phyloP scores from a whole-genome alignment of 192 early-diverging fungal genomes.

The Coemansia sp. region DNA sequence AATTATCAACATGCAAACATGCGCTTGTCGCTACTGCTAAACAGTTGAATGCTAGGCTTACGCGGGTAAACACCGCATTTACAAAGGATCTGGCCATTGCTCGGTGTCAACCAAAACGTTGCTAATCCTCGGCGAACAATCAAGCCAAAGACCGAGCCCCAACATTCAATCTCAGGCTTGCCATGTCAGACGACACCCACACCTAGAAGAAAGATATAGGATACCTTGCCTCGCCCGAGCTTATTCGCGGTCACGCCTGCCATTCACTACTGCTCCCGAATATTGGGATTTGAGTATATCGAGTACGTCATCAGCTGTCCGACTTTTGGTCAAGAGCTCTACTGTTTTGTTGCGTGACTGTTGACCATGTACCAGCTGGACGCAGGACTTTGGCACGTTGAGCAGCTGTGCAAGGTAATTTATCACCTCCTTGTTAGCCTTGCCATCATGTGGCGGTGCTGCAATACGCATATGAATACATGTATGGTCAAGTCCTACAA shows the following conservation, averaged over 20 bases:
- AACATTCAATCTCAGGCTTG: no score
- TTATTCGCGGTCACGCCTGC: not conserved
- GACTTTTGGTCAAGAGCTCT: not conserved
- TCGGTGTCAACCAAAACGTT: no score
- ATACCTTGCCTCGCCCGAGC: not conserved
- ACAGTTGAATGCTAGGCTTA: no score
- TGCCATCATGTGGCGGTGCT: constrained; percentile 23
- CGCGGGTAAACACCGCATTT: no score
- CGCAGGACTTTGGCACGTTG: constrained; percentile 3
- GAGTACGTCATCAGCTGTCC: not conserved
- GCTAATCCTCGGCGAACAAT: no score
- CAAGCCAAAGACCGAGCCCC: no score
- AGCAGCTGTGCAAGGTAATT: constrained; percentile 20
- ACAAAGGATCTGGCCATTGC: no score
- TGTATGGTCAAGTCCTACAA: constrained; percentile 5
- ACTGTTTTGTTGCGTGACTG: constrained; percentile 11
- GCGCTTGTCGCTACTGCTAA: no score
- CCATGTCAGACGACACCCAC: not conserved
- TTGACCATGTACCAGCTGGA: constrained; percentile 10
- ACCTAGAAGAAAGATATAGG: no score
- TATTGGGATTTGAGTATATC: constrained; percentile 1
- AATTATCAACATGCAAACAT: no score
- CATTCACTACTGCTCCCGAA: not conserved
- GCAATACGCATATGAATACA: constrained; percentile 19
- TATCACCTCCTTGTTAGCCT: constrained; percentile 29